phyloP scores from a whole-genome alignment of 805 yeast species.

The Lipomyces yamadae region DNA sequence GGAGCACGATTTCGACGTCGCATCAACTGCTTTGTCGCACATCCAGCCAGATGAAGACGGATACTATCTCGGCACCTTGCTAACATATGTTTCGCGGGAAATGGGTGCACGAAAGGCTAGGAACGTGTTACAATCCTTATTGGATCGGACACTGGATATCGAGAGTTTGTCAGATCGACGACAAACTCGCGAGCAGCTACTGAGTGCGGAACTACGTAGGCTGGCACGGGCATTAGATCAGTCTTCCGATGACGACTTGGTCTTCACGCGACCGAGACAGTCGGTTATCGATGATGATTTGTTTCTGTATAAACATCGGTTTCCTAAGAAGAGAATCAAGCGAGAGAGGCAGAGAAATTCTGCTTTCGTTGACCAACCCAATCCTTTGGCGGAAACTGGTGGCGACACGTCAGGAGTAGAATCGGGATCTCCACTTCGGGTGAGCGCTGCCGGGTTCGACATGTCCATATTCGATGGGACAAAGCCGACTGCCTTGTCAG shows the following conservation, averaged over 20 bases:
- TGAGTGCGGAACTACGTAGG: background rate
- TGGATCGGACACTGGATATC: conserved; percentile 1
- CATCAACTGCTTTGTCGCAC: conserved; percentile 6
- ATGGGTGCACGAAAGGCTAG: conserved; percentile 24
- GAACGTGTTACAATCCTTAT: conserved; percentile 12
- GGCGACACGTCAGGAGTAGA: background rate
- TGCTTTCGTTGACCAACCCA: background rate
- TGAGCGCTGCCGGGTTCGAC: conserved; percentile 7
- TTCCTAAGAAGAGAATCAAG: background rate
- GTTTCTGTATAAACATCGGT: background rate
- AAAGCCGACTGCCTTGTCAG: conserved; percentile 12
- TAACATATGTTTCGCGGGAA: conserved; percentile 11
- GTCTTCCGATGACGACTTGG: background rate
- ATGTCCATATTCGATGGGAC: conserved; percentile 15
- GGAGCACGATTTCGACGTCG: conserved; percentile 8
- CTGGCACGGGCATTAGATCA: background rate
- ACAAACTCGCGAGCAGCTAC: background rate
- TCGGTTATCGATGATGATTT: background rate
- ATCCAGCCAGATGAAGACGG: background rate
- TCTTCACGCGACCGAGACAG: background rate
- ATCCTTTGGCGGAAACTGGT: background rate
- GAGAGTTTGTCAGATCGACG: background rate
- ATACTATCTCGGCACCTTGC: conserved; percentile 13
- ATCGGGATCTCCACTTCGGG: background rate
- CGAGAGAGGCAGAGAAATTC: background rate